Evolutionary conservation across 257 asterid genomes (phyloP).

Genomic region (Solanum medicagineum): DNA sequence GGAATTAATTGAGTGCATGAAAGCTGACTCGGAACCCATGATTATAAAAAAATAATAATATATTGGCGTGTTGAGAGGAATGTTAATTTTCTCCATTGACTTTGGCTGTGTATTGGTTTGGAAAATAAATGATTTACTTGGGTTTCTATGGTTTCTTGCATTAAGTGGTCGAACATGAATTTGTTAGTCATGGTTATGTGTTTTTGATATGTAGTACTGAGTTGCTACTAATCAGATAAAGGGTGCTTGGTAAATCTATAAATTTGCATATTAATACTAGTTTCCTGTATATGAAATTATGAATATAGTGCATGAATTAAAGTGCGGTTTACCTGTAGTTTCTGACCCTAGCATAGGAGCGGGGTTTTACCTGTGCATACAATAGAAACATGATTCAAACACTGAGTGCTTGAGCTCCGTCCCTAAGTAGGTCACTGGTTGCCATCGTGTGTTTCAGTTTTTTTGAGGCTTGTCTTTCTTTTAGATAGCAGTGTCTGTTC

Average conservation of each 20-base stretch:
- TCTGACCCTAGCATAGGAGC: no score
- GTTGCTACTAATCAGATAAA: background rate
- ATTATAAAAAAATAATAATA: no score
- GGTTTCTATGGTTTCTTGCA: background rate
- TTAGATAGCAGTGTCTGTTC: background rate
- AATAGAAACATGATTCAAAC: background rate
- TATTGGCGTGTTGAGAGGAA: background rate
- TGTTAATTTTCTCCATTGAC: background rate
- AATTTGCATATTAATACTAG: background rate
- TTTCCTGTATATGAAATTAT: background rate
- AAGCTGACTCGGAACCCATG: no score
- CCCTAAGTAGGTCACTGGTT: no score
- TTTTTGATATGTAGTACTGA: background rate
- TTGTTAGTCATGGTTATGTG: background rate
- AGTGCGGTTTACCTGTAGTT: background rate
- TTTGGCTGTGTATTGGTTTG: background rate
- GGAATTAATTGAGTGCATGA: background rate
- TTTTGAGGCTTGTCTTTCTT: background rate
- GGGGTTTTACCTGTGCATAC: no score
- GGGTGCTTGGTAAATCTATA: background rate
- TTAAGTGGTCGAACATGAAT: background rate
- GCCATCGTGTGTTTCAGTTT: background rate
- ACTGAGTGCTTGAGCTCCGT: background rate
- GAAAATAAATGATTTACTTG: background rate
- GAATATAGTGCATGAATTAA: background rate